Evolutionary conservation across 2,329 filamentous ascomycete genomes (phyloP), one percentile per base, ranked within the genome.

Genomic region (Teratosphaeria pseudoeucalypti): DNA sequence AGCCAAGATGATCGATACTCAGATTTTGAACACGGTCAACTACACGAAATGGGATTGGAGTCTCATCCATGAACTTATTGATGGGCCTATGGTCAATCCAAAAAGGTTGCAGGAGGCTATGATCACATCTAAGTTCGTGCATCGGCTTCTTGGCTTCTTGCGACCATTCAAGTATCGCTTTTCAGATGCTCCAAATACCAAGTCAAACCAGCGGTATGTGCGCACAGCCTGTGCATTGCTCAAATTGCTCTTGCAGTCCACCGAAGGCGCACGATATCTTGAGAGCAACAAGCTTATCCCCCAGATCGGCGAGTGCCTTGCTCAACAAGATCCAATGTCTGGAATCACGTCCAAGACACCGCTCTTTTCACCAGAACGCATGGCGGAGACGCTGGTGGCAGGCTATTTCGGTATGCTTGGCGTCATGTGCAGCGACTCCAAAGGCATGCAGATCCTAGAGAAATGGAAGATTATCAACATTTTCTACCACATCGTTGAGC

Each of bases 381-480:
- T 99, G 64, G 82, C 85, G 2, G 91, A 95, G 67, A 96, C 90
- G 0, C 80, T 99, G 6, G 94, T 90, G 62, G 87, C 89, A 16
- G 95, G 95, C 11, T 99, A 99, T 73, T 96, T 99, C 72, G 85
- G 91, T 14, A 90, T 99, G 79, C 78, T 99, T 1, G 95, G 94
- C 7, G 86, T 90, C 11, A 76, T 99, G 60, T 97, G 88, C 67
- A 87, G 87, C 57, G 90, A 96, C 68, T 77, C 82, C 0, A 89
- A 87, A 66, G 94, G 94, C 0, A 80, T 97, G 27, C 85, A 88
- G 62, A 92, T 99, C 76, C 83, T 99, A 70, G 92, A 97, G 72
- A 82, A 90, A 67, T 97, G 94, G 92, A 90, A 91, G 67, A 95
- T 99, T 81, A 92, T 96, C 76, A 97, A 97, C 74, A 99, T 99